phyloP scores from a whole-genome alignment of 345 rosid genomes.

The Populus tremula region DNA sequence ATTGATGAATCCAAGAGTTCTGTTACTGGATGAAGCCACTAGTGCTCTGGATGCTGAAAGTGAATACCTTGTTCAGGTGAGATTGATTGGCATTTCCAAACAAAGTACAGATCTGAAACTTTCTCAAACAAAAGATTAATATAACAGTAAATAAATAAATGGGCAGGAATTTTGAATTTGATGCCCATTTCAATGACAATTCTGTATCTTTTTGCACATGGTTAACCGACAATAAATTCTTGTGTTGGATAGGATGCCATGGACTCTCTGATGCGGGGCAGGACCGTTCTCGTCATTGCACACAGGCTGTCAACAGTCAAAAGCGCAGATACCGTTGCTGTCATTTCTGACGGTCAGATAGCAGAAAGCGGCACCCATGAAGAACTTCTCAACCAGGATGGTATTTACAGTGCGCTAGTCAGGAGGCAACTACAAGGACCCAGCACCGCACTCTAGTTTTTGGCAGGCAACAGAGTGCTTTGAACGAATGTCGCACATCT shows the following conservation, averaged over 20 bases:
- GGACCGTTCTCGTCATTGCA: constrained; percentile 94
- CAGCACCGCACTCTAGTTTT: background rate
- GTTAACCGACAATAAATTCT: background rate
- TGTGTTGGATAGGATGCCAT: constrained; percentile 65
- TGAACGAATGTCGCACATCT: background rate
- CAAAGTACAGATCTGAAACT: background rate
- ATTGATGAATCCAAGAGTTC: constrained; percentile 79
- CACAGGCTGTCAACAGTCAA: constrained; percentile 87
- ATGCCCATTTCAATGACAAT: too few species aligned
- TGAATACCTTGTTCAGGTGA: constrained; percentile 91
- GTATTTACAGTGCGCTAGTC: constrained; percentile 67
- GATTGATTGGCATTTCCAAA: constrained; percentile 1
- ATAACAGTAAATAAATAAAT: too few species aligned
- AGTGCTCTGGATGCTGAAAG: constrained; percentile 97
- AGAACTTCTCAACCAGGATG: constrained; percentile 39
- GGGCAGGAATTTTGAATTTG: too few species aligned
- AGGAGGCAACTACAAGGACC: constrained; percentile 63
- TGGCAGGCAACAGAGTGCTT: background rate
- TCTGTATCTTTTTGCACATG: too few species aligned
- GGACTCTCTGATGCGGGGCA: constrained; percentile 90
- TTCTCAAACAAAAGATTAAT: too few species aligned
- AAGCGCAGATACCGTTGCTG: constrained; percentile 82
- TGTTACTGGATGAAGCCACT: constrained; percentile 91
- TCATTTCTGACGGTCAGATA: constrained; percentile 77
- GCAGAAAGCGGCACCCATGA: constrained; percentile 46